Evolutionary conservation across 352 stramenopile species (phyloP), one percentile per base, ranked within the genome.

Genomic region (Phytophthora capsici): DNA sequence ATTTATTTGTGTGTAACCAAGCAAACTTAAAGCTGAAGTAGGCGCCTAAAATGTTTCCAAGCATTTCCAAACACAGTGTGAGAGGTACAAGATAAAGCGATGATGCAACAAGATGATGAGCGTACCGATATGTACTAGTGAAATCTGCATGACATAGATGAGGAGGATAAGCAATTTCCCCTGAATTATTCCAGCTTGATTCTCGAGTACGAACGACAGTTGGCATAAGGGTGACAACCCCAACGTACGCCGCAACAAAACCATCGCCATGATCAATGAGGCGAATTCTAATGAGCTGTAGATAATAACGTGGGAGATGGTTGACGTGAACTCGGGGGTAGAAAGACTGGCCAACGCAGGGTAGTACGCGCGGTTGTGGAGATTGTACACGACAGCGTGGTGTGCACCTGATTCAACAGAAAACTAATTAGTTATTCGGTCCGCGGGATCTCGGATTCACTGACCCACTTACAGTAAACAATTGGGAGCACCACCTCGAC

Each of bases 401-500:
- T 68, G 45, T 2, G 65, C 14, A 43, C 64, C 57, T 68, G 37
- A 8, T 30, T 6, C 14, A 51, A 25, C 6, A 52, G n/a, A 56
- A 16, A 56, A 25, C n/a, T 6, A 19, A n/a, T 30, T 30, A 30
- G 26, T 8, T 1, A 5, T 30, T 6, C 0, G 9, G 9, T 30
- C 4, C 9, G 26, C 4, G 9, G 9, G n/a, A n/a, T n/a, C n/a
- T n/a, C n/a, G n/a, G n/a, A 30, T 30, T 30, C 6, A 30, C 26
- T 30, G 17, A 12, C 9, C 8, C 8, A 30, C 59, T 44, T 62
- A 81, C 71, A 58, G 26, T 81, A 81, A 1, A 80, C 47, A 19
- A 71, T n/a, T 17, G 77, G 63, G 16, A 86, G 54, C 17, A 76
- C 56, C 17, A 81, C 69, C 36, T 81, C 71, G 5, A 64, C 61